Conservation (phyloP, 1,284 basidiomycete species). For the Irpex sp. region DNA sequence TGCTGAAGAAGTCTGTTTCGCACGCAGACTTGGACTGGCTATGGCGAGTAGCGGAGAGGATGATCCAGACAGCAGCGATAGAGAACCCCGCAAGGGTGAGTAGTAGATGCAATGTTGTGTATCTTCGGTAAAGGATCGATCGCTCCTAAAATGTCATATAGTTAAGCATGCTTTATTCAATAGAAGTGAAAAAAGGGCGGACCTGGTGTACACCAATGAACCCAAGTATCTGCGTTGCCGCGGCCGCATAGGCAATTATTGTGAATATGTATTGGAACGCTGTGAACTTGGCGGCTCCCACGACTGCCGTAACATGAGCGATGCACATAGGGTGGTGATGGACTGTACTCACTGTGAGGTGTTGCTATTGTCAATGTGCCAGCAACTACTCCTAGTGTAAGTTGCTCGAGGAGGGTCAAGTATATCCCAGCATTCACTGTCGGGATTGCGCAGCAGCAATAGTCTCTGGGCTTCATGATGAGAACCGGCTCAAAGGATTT, state of each 20-base stretch:
- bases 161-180: not conserved
- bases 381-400: conserved; percentile 63
- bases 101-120: conserved; percentile 67
- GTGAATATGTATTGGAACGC: conserved; percentile 76
- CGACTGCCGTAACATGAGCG: conserved; percentile 48
- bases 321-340: conserved; percentile 6
- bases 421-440: conserved; percentile 87
- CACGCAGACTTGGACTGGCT: conserved; percentile 66
- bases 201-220: conserved; percentile 80
- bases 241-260: conserved; percentile 69
- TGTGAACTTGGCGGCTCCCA: conserved; percentile 77
- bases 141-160: conserved; percentile 58
- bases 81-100: conserved; percentile 62
- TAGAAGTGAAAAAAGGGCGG: conserved; percentile 19
- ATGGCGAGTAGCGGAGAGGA: conserved; percentile 75
- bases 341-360: conserved; percentile 59
- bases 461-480: conserved; percentile 62
- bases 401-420: conserved; percentile 73
- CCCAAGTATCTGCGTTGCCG: conserved; percentile 73
- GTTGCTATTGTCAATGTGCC: conserved; percentile 80
- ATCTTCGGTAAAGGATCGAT: conserved; percentile 70
- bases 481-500: conserved; percentile 11
- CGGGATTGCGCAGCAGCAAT: conserved; percentile 84
- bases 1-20: conserved; percentile 54
- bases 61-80: conserved; percentile 77